Evolutionary conservation across 2,329 filamentous ascomycete species (phyloP), one percentile per base, ranked within the genome.

Genomic region (Pestalotiopsis sp.): DNA sequence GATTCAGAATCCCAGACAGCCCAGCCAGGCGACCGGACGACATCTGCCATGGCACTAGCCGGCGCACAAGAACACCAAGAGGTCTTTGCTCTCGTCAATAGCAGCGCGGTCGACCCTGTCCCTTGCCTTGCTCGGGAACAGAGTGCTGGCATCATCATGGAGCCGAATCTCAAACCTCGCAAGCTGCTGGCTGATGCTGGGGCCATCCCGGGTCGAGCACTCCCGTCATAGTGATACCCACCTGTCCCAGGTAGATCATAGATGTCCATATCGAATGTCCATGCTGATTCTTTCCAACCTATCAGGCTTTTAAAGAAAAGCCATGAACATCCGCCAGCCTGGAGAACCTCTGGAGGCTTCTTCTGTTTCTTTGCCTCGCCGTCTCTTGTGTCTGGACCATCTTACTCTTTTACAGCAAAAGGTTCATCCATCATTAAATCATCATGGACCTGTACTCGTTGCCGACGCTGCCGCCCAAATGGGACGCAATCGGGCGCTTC

Each of bases 401-500:
- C 30, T 35, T 7, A 35, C 17, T 52, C 17, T 52, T 52, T 52
- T n/a, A n/a, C 44, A 20, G 17, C 44, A 17, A 52, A 52, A 52
- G 44, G 44, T n/a, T n/a, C 44, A 52, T 22, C n/a, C 44, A 22
- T 20, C 40, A n/a, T 20, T 7, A 52, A 52, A 0, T 38, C 63
- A 57, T 30, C 22, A 56, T 68, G 52, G 64, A 66, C 65, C 24
- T 74, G 17, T 75, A 75, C 58, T 67, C 67, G 24, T 64, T 75
- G 17, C 73, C 73, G 6, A 11, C 58, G 35, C 14, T 30, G 58
- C 58, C 58, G 22, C 69, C 72, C 3, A 74, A 72, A 30, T 73
- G 26, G 63, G 73, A 75, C 58, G 57, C 24, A 30, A 69, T 74
- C 9, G 73, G 73, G 26, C 69, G 44, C 5, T 74, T 74, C 70